These are phyloP conservation scores for Aspergillus cejpii DNA, from an alignment of 2,329 filamentous ascomycete genomes.

Conservation along the genomic window DNA sequence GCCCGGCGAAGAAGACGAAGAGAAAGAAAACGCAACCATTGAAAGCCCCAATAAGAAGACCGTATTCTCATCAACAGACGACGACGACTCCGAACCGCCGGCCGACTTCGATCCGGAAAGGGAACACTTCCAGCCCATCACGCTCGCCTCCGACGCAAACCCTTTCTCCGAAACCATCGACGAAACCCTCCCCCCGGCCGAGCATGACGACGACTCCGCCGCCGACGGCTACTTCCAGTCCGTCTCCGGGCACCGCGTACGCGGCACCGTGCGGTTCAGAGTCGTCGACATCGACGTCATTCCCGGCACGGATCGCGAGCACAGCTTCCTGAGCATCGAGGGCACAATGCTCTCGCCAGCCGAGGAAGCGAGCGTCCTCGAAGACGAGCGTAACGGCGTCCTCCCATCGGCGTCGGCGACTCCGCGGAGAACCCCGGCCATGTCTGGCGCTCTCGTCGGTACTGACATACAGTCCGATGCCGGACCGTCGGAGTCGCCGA, in stretches of 20 bases:
- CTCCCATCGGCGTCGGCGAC: constrained; percentile 32
- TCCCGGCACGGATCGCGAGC: constrained; percentile 62
- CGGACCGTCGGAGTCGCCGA: constrained; percentile 10
- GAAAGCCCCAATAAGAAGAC: constrained; percentile 9
- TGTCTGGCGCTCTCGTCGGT: constrained; percentile 19
- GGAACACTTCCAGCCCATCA: constrained; percentile 37
- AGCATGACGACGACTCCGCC: constrained; percentile 49
- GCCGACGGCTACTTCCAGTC: constrained; percentile 70
- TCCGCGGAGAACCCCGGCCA: constrained; percentile 13
- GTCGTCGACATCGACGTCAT: constrained; percentile 73
- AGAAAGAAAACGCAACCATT: constrained; percentile 6
- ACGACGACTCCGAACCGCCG: constrained; percentile 24
- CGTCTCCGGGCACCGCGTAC: constrained; percentile 60
- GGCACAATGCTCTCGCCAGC: constrained; percentile 72
- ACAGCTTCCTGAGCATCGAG: constrained; percentile 76
- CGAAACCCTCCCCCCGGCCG: constrained; percentile 29
- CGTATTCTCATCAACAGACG: constrained; percentile 18
- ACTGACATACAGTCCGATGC: constrained; percentile 12
- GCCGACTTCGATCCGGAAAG: constrained; percentile 32
- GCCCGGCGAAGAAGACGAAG: constrained; percentile 39
- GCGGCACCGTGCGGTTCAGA: constrained; percentile 65
- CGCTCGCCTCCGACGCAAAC: constrained; percentile 29
- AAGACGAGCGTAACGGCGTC: constrained; percentile 44
- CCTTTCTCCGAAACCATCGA: constrained; percentile 20
- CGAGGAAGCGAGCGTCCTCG: constrained; percentile 57